phyloP scores from a whole-genome alignment of 2,329 filamentous ascomycete species.

The Nothomitra cinnamomea region DNA sequence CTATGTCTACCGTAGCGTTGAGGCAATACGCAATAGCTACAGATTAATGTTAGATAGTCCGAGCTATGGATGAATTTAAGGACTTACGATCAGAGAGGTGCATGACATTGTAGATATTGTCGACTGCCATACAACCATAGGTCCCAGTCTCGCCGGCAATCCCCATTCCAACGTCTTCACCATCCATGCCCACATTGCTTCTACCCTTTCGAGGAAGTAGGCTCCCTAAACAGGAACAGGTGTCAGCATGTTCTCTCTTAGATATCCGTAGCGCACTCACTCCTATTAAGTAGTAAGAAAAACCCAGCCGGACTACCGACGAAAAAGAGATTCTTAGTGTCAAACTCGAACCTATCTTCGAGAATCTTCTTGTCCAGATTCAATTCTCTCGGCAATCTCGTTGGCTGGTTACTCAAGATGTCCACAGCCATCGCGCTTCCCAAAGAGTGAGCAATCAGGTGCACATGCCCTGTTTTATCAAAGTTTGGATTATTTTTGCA shows the following conservation, averaged over 20 bases:
- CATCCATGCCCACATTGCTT: slow-evolving; percentile 56
- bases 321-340: slow-evolving; percentile 77
- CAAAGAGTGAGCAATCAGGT: slow-evolving; percentile 83
- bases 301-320: slow-evolving; percentile 84
- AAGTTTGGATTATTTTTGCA: slow-evolving; percentile 87
- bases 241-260: not conserved
- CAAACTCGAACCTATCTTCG: slow-evolving; percentile 63
- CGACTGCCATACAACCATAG: slow-evolving; percentile 82
- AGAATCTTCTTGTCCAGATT: slow-evolving; percentile 25
- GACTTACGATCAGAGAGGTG: slow-evolving; percentile 43
- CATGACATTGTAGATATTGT: slow-evolving; percentile 93
- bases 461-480: slow-evolving; percentile 61
- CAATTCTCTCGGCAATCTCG: slow-evolving; percentile 27
- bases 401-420: slow-evolving; percentile 79
- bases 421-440: slow-evolving; percentile 92
- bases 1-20: slow-evolving; percentile 73
- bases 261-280: slow-evolving; percentile 12
- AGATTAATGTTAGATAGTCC: not conserved
- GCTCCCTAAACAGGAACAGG: slow-evolving; percentile 23
- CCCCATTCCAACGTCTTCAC: slow-evolving; percentile 38
- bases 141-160: slow-evolving; percentile 63
- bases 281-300: slow-evolving; percentile 71
- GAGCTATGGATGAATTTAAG: slow-evolving; percentile 28
- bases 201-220: slow-evolving; percentile 63
- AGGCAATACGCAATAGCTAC: slow-evolving; percentile 69